phyloP scores from a whole-genome alignment of 495 filamentous ascomycete genomes.

The Podospora conica region DNA sequence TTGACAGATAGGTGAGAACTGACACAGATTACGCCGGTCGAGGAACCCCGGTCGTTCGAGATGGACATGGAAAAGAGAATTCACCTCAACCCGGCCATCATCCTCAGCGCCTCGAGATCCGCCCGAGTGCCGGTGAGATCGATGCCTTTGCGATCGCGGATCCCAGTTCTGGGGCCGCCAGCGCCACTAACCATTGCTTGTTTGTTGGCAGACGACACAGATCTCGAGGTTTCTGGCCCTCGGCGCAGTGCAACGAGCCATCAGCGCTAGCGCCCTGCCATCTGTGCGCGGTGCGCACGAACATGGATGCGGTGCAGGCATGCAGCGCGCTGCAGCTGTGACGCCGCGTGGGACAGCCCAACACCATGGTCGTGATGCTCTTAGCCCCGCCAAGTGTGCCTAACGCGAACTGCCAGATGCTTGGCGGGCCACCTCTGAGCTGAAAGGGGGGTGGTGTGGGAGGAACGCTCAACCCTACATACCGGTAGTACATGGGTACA shows the following conservation, averaged over 20 bases:
- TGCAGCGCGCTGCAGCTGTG: background rate
- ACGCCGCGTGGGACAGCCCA: conserved; percentile 13
- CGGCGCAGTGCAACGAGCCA: background rate
- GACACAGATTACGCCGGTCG: background rate
- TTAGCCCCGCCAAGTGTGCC: background rate
- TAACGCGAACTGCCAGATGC: background rate
- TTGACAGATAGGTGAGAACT: too few relatives aligned
- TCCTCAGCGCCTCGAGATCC: too few relatives aligned
- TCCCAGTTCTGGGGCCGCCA: background rate
- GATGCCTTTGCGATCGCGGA: background rate
- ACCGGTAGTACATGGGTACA: background rate
- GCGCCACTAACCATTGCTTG: background rate
- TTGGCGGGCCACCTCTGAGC: background rate
- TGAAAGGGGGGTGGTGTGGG: background rate
- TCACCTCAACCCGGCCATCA: too few relatives aligned
- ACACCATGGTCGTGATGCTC: conserved; percentile 3
- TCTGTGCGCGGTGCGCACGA: background rate
- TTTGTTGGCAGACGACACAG: background rate
- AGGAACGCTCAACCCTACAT: background rate
- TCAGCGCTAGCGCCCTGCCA: background rate
- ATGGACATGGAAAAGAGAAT: too few relatives aligned
- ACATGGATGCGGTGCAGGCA: conserved; percentile 1
- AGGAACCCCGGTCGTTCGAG: background rate
- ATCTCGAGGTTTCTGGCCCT: background rate
- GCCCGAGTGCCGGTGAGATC: too few relatives aligned